Evolutionary conservation across 2,329 filamentous ascomycete species (phyloP).

Genomic region (Exophiala xenobiotica): DNA sequence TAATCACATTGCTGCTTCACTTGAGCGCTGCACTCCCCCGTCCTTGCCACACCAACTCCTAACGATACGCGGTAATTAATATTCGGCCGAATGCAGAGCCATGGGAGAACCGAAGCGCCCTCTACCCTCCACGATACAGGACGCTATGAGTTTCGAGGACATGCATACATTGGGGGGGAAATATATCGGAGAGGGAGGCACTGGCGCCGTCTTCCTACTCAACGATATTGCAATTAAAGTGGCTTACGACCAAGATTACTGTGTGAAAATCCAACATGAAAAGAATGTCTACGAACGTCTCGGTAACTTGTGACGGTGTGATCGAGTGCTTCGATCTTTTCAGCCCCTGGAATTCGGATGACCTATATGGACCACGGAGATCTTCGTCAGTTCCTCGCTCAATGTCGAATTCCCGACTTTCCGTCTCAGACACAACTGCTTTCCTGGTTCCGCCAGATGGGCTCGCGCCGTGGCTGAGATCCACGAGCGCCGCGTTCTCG

Average conservation of each 20-base stretch:
- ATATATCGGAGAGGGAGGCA: background rate
- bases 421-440: no score
- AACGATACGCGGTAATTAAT: no score
- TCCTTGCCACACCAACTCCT: no score
- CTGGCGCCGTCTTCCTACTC: background rate
- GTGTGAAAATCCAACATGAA: background rate
- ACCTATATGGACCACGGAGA: conserved; percentile 24
- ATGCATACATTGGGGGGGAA: background rate
- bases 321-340: background rate
- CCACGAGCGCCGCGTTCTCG: no score
- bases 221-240: background rate
- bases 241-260: background rate
- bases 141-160: background rate
- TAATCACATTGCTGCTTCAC: no score
- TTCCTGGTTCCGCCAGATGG: no score
- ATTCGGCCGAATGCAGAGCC: no score
- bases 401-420: no score
- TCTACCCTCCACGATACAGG: background rate
- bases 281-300: background rate
- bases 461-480: no score
- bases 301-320: background rate
- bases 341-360: background rate
- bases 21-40: no score
- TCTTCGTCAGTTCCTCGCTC: no score
- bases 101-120: no score